Percentiles rank a stretch among this genome's conserved stretches.
Conservation (phyloP, 345 rosid genomes). For the Toxicodendron radicans region DNA sequence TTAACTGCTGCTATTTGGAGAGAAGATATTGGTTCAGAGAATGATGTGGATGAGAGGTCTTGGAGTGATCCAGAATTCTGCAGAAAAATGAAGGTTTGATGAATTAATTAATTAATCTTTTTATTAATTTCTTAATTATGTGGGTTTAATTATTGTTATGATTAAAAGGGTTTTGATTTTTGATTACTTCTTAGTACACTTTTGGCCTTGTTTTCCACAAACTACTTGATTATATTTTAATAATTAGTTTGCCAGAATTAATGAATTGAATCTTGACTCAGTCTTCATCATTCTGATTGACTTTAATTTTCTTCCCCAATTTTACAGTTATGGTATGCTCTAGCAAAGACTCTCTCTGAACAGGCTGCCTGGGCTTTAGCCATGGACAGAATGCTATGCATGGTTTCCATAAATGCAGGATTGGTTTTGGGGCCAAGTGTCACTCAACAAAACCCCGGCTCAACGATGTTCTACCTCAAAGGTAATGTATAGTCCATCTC, state of each 20-base stretch:
- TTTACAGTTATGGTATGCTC: slow-evolving; percentile 73
- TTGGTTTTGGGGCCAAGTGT: slow-evolving; percentile 70
- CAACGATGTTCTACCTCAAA: slow-evolving; percentile 78
- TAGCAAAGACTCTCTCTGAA: slow-evolving; percentile 75
- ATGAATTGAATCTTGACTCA: too few relatives aligned
- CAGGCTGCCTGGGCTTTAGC: slow-evolving; percentile 95
- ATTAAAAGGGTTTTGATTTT: too few relatives aligned
- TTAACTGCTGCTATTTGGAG: slow-evolving; percentile 83
- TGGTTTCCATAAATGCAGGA: slow-evolving; percentile 84
- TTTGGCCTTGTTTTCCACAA: too few relatives aligned
- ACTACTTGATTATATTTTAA: too few relatives aligned
- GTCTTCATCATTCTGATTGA: too few relatives aligned
- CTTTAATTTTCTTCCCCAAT: slow-evolving; percentile 7
- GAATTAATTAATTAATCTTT: too few relatives aligned
- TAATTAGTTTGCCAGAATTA: too few relatives aligned
- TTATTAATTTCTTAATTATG: too few relatives aligned
- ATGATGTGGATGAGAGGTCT: slow-evolving; percentile 73
- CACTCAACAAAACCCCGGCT: slow-evolving; percentile 58
- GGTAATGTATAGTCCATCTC: too few relatives aligned
- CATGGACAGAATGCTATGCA: slow-evolving; percentile 75
- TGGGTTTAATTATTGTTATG: too few relatives aligned
- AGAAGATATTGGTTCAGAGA: slow-evolving; percentile 53
- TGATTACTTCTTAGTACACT: too few relatives aligned
- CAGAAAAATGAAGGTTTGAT: slow-evolving; percentile 64
- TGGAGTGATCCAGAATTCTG: slow-evolving; percentile 82